Evolutionary conservation across 2,329 filamentous ascomycete species (phyloP).

Genomic region (Penicillium sp.): DNA sequence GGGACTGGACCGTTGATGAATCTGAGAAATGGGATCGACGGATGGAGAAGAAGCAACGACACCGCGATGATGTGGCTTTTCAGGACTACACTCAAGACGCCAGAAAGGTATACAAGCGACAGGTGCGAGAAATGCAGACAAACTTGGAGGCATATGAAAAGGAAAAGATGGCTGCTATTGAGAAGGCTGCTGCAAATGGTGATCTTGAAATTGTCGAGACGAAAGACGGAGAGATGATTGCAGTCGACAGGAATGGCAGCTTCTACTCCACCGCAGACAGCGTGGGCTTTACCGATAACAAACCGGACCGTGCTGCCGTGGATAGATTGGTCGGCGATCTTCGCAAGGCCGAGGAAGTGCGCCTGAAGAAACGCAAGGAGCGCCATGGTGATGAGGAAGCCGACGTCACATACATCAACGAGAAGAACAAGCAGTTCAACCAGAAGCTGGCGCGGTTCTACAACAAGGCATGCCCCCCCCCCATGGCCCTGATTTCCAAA

Average conservation of each 20-base stretch:
- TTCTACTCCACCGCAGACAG: constrained; percentile 89
- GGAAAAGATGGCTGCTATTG: constrained; percentile 79
- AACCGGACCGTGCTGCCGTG: constrained; percentile 79
- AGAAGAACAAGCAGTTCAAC: constrained; percentile 99
- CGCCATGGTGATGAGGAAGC: constrained; percentile 78
- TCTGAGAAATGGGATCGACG: constrained; percentile 91
- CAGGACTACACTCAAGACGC: constrained; percentile 84
- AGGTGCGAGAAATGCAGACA: constrained; percentile 72
- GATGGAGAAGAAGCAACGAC: constrained; percentile 76
- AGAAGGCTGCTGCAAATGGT: constrained; percentile 78
- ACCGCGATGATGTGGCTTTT: constrained; percentile 83
- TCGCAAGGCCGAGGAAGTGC: constrained; percentile 79
- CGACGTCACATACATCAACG: constrained; percentile 98
- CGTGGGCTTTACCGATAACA: constrained; percentile 76
- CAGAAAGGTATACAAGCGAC: constrained; percentile 89
- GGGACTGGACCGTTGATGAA: constrained; percentile 98
- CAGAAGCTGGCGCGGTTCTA: constrained; percentile 94
- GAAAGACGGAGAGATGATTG: constrained; percentile 89
- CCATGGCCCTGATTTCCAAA: background rate
- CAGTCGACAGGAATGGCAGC: constrained; percentile 83
- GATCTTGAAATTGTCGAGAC: constrained; percentile 92
- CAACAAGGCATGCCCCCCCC: constrained; percentile 64
- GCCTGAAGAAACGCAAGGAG: constrained; percentile 81
- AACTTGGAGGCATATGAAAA: constrained; percentile 82
- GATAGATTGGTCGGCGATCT: constrained; percentile 85